Conservation (phyloP, 257 asterid genomes). For the Salvia splendens region DNA sequence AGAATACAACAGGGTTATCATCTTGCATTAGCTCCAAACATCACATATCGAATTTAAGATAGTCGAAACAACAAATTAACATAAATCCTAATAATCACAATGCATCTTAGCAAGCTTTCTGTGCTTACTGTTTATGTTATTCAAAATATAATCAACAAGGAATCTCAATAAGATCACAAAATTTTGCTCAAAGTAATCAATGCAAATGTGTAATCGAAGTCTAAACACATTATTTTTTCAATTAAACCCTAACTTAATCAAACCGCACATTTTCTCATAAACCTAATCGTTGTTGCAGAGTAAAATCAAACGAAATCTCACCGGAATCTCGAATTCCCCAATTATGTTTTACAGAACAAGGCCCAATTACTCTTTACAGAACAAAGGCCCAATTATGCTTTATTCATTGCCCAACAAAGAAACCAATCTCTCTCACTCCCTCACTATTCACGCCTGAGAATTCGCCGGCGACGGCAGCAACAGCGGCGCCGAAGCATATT, state of each 20-base stretch:
- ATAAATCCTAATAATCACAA: neutral
- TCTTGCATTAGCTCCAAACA: neutral
- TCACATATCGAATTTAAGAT: neutral
- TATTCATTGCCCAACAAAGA: too few relatives aligned
- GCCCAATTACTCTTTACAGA: too few relatives aligned
- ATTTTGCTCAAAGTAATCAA: neutral
- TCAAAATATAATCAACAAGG: neutral
- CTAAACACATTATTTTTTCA: neutral
- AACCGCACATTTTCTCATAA: neutral
- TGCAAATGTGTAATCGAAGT: too few relatives aligned
- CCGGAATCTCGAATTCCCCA: conserved; percentile 24
- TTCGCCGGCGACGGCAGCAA: too few relatives aligned
- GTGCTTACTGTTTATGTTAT: neutral
- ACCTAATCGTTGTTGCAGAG: neutral
- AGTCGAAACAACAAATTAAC: neutral
- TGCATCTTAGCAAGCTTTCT: neutral
- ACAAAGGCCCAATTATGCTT: too few relatives aligned
- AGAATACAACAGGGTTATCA: neutral
- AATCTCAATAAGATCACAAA: neutral
- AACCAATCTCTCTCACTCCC: too few relatives aligned
- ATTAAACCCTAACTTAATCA: neutral
- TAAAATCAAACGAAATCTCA: conserved; percentile 19
- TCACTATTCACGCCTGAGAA: too few relatives aligned
- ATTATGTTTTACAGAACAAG: too few relatives aligned
- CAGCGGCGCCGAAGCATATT: too few relatives aligned